Evolutionary conservation across 2,329 filamentous ascomycete genomes (phyloP).

Genomic region (Diaporthe sp.): DNA sequence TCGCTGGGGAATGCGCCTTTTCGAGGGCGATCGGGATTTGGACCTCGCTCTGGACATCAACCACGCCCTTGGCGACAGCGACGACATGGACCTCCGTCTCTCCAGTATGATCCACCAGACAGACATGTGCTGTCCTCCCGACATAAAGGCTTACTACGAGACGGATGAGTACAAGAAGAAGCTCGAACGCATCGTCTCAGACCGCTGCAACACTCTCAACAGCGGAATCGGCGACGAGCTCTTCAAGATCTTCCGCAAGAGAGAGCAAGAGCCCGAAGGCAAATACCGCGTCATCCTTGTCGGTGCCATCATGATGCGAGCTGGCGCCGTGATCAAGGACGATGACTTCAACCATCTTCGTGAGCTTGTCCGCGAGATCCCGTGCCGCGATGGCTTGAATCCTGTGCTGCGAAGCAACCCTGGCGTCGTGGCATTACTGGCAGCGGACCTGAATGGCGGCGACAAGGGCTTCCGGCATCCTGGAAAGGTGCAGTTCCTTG

Average conservation of each 20-base stretch:
- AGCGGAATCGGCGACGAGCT: constrained; percentile 32
- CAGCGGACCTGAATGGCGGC: background rate
- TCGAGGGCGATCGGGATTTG: constrained; percentile 38
- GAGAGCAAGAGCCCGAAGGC: constrained; percentile 46
- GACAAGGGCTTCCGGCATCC: constrained; percentile 42
- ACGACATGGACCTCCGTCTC: background rate
- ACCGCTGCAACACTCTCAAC: constrained; percentile 26
- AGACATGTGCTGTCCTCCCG: background rate
- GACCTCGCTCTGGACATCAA: constrained; percentile 35
- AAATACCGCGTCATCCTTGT: constrained; percentile 43
- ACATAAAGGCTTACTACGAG: background rate
- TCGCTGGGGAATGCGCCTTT: constrained; percentile 33
- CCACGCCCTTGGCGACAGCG: background rate
- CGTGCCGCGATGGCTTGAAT: constrained; percentile 23
- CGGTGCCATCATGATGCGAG: constrained; percentile 45
- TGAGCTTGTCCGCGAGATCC: constrained; percentile 38
- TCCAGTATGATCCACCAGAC: constrained; percentile 19
- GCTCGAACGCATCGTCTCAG: background rate
- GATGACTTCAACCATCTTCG: constrained; percentile 43
- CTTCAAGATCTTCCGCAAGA: constrained; percentile 29
- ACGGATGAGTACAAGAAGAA: constrained; percentile 24
- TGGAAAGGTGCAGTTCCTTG: constrained; percentile 43
- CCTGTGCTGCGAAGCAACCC: background rate
- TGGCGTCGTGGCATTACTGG: background rate
- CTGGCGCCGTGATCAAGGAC: constrained; percentile 43